Conservation (phyloP, 306 rosid species). For the Fragaria iinumae region DNA sequence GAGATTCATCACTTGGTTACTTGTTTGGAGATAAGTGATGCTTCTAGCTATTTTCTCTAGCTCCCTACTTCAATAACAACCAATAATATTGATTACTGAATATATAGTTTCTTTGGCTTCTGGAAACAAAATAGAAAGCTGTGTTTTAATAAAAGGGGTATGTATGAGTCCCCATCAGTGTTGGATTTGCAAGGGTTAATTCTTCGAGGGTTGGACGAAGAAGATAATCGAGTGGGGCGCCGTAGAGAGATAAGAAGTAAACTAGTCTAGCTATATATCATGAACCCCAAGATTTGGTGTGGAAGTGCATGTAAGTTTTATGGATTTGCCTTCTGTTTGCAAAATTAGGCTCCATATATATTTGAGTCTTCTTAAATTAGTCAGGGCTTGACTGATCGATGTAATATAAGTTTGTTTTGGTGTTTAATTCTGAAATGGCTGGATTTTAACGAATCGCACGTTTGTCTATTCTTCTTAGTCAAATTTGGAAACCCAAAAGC, state of each 20-base stretch:
- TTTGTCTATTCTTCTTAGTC: background rate
- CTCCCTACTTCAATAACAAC: constrained; percentile 5
- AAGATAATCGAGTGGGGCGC: background rate
- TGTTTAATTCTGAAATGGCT: constrained; percentile 1
- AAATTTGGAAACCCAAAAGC: background rate
- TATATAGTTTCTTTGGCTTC: background rate
- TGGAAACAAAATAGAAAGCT: too few species aligned
- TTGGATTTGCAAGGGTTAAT: background rate
- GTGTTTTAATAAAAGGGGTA: constrained; percentile 19
- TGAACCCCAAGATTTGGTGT: background rate
- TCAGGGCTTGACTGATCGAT: background rate
- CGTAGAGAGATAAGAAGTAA: background rate
- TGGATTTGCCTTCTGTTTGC: background rate
- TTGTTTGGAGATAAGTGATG: constrained; percentile 80
- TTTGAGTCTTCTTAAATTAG: background rate
- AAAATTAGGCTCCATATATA: background rate
- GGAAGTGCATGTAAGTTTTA: background rate
- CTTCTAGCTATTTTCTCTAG: background rate
- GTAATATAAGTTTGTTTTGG: background rate
- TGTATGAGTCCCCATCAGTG: background rate
- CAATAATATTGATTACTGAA: background rate
- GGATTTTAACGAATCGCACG: background rate
- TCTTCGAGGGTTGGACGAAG: background rate
- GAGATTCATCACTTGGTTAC: constrained; percentile 83
- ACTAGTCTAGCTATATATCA: background rate